Percentiles rank a stretch among this genome's conserved stretches.
Conservation (phyloP, 2,329 filamentous ascomycete species). For the Sclerotinia sclerotiorum region DNA sequence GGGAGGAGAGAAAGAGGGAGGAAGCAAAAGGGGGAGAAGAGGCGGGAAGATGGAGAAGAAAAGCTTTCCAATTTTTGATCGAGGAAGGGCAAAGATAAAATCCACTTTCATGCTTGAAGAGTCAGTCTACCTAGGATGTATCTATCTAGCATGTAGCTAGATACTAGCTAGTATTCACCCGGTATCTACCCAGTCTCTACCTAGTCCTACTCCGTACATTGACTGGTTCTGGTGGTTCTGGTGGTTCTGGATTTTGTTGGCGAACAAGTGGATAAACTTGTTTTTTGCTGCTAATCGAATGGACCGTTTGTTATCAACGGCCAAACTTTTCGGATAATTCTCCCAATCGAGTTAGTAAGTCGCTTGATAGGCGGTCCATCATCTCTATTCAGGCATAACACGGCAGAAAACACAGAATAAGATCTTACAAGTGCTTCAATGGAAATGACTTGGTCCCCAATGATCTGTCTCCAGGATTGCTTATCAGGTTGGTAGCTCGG, state of each 20-base stretch:
- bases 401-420: neutral
- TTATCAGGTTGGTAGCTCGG: slow-evolving; percentile 10
- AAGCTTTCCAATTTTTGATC: neutral
- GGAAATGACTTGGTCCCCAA: neutral
- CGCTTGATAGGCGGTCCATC: neutral
- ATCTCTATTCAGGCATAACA: neutral
- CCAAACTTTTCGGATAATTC: neutral
- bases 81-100: neutral
- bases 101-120: neutral
- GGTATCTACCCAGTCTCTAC: no score
- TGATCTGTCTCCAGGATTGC: slow-evolving; percentile 8
- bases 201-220: neutral
- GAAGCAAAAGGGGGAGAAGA: neutral
- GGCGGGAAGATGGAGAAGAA: neutral
- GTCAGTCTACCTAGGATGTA: neutral
- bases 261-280: neutral
- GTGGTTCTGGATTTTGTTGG: slow-evolving; percentile 4
- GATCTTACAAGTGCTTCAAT: neutral
- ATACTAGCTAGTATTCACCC: no score
- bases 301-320: neutral
- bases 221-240: neutral
- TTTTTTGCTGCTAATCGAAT: neutral
- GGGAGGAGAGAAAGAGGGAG: neutral
- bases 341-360: neutral
- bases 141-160: neutral